Evolutionary conservation across 2,329 filamentous ascomycete species (phyloP).

Genomic region (Trichoderma atrobrunneum): DNA sequence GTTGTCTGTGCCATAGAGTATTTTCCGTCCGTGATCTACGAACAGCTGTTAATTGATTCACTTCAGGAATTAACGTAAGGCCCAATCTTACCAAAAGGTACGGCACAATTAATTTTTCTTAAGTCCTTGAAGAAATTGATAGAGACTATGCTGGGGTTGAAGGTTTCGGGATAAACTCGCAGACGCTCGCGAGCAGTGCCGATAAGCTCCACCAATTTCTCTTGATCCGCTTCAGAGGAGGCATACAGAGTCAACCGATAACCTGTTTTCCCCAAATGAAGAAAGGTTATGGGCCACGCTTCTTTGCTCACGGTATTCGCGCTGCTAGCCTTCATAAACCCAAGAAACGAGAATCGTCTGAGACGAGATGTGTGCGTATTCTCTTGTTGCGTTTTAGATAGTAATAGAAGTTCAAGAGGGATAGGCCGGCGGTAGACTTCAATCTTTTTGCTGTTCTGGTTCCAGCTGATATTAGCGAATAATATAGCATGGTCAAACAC

Average conservation of each 20-base stretch:
- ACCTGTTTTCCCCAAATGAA: neutral
- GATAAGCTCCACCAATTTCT: neutral
- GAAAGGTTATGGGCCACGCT: neutral
- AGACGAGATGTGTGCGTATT: neutral
- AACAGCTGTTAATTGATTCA: neutral
- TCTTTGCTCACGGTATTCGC: neutral
- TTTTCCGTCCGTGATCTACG: neutral
- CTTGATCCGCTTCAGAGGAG: neutral
- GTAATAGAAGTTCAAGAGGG: neutral
- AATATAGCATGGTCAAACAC: neutral
- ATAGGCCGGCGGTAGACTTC: neutral
- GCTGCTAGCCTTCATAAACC: neutral
- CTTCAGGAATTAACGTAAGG: neutral
- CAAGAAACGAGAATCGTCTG: neutral
- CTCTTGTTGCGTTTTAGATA: neutral
- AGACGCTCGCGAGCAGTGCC: neutral
- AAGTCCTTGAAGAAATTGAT: neutral
- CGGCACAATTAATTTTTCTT: neutral
- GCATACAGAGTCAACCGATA: neutral
- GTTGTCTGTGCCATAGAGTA: neutral
- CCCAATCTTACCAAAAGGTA: neutral
- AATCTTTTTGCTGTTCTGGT: neutral
- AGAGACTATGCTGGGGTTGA: neutral
- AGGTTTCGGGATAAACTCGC: neutral
- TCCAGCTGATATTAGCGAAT: neutral